These are phyloP conservation scores for sorghum (Sorghum bicolor) DNA, from an alignment of 176 grass and related monocot species.

Conservation along the genomic window Sorghum_bicolor_NCBIv3 NC_012878.2:56351001-56351500, in stretches of 20 bases:
- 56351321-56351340: slow-evolving; percentile 58
- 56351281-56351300: slow-evolving; percentile 38
- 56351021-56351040: slow-evolving; percentile 12
- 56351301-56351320: slow-evolving; percentile 14
- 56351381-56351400: slow-evolving; percentile 53
- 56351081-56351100: slow-evolving; percentile 21
- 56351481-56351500: slow-evolving; percentile 89
- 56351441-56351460: slow-evolving; percentile 89
- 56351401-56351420: slow-evolving; percentile 63
- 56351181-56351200: slow-evolving; percentile 45
- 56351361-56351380: slow-evolving; percentile 54
- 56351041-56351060: neutral
- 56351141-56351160: slow-evolving; percentile 12
- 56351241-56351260: neutral
- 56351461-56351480: slow-evolving; percentile 87
- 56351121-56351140: slow-evolving; percentile 23
- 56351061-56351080: slow-evolving; percentile 8
- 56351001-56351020: too few relatives aligned
- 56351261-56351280: slow-evolving; percentile 36
- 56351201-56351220: slow-evolving; percentile 34
- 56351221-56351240: neutral
- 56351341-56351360: slow-evolving; percentile 93
- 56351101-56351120: neutral
- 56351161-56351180: slow-evolving; percentile 54
- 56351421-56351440: slow-evolving; percentile 38